These are phyloP conservation scores for Solanum tarijense DNA, from an alignment of 257 asterid genomes.

Conservation along the genomic window DNA sequence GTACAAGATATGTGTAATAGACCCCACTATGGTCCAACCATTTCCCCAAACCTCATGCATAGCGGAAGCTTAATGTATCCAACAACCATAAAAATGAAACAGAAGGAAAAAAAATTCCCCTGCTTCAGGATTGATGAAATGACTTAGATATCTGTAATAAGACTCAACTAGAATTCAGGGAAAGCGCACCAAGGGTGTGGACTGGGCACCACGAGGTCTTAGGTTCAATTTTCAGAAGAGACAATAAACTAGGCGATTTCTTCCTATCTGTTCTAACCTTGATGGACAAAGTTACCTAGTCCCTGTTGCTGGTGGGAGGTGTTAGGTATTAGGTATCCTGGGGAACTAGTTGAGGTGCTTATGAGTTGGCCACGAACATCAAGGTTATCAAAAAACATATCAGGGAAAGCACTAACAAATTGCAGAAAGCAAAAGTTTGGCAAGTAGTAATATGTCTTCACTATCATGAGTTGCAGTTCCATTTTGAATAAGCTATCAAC, in stretches of 20 bases:
- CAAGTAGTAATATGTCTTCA: not conserved
- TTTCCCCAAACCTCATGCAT: not conserved
- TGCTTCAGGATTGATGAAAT: not conserved
- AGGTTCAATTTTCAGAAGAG: not conserved
- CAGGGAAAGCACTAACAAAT: not conserved
- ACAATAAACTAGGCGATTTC: not conserved
- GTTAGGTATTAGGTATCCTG: not conserved
- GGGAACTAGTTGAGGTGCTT: rapidly evolving
- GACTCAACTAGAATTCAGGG: not conserved
- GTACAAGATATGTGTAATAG: not conserved
- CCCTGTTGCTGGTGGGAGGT: not conserved
- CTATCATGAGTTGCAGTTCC: not conserved
- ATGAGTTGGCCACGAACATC: not conserved
- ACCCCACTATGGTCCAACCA: not conserved
- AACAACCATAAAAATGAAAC: not conserved
- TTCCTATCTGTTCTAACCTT: too few species aligned
- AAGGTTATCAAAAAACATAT: not conserved
- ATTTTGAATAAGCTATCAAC: not conserved
- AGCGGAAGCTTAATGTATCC: not conserved
- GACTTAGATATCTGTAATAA: not conserved
- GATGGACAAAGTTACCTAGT: not conserved
- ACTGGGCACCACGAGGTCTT: not conserved
- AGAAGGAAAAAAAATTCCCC: not conserved
- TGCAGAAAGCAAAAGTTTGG: not conserved
- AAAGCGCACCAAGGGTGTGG: not conserved